Evolutionary conservation across 768 basidiomycete genomes (phyloP).

Genomic region (Boletellus ananas): DNA sequence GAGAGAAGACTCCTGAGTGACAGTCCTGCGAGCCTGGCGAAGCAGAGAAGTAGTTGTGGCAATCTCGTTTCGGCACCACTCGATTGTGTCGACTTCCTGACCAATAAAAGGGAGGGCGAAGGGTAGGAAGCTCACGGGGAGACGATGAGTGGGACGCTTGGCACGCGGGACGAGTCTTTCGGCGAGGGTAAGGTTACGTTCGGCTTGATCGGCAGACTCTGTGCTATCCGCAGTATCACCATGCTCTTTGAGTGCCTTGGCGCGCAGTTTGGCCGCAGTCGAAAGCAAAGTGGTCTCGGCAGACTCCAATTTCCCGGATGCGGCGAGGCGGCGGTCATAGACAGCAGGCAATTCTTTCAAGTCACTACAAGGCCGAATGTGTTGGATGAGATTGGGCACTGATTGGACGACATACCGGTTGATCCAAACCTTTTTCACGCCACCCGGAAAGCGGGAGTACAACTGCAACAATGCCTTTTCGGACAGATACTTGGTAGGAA

Average conservation of each 20-base stretch:
- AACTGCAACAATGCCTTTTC: conserved; percentile 61
- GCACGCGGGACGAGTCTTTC: conserved; percentile 61
- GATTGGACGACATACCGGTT: conserved; percentile 53
- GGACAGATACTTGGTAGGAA: conserved; percentile 75
- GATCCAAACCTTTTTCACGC: conserved; percentile 88
- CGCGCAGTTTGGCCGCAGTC: conserved; percentile 68
- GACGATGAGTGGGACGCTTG: conserved; percentile 76
- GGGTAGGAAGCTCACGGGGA: conserved; percentile 50
- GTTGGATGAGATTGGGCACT: not conserved
- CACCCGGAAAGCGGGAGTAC: conserved; percentile 85
- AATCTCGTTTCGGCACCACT: conserved; percentile 83
- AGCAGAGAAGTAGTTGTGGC: conserved; percentile 48
- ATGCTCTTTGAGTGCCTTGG: conserved; percentile 49
- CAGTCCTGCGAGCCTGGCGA: conserved; percentile 42
- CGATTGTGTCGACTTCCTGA: conserved; percentile 88
- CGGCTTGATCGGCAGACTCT: conserved; percentile 25
- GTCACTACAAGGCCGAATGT: conserved; percentile 43
- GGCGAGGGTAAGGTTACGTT: conserved; percentile 34
- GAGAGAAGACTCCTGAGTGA: conserved; percentile 10
- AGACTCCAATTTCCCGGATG: conserved; percentile 76
- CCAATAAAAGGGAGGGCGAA: conserved; percentile 67
- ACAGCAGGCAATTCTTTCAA: conserved; percentile 83
- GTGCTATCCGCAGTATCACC: conserved; percentile 17
- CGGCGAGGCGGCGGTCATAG: conserved; percentile 70
- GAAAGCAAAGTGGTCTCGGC: conserved; percentile 79